Evolutionary conservation across 2,329 filamentous ascomycete genomes (phyloP).

Genomic region (Exophiala mesophila): DNA sequence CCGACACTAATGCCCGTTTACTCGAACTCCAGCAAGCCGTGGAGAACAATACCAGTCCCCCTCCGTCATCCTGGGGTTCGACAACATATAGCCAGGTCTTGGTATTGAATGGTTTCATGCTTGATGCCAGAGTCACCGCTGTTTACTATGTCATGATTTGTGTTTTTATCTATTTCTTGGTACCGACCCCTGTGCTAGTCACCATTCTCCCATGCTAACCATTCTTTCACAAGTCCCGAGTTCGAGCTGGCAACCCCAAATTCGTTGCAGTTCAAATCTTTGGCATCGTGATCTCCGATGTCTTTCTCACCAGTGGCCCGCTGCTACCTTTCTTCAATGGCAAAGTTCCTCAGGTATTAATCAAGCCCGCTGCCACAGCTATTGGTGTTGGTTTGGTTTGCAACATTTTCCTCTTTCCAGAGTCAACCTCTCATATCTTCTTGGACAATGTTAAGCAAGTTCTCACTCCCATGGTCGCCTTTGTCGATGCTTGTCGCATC

Average conservation of each 20-base stretch:
- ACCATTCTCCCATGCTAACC: too few relatives aligned
- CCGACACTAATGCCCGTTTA: constrained; percentile 35
- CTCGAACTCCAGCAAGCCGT: constrained; percentile 35
- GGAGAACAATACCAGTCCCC: constrained; percentile 17
- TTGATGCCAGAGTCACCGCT: constrained; percentile 44
- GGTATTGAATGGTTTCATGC: constrained; percentile 44
- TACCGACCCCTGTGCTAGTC: too few relatives aligned
- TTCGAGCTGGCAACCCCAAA: constrained; percentile 45
- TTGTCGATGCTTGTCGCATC: constrained; percentile 11
- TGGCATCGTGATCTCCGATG: constrained; percentile 43
- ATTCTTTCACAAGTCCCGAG: constrained; percentile 40
- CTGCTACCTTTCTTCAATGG: constrained; percentile 39
- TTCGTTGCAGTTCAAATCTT: constrained; percentile 44
- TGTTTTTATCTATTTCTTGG: constrained; percentile 42
- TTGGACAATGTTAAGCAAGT: constrained; percentile 33
- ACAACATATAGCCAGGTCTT: constrained; percentile 34
- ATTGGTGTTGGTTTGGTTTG: constrained; percentile 43
- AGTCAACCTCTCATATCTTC: constrained; percentile 45
- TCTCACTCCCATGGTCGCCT: constrained; percentile 30
- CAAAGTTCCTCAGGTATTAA: constrained; percentile 36
- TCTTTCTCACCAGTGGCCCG: constrained; percentile 44
- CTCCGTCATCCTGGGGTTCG: constrained; percentile 27
- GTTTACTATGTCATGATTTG: constrained; percentile 37
- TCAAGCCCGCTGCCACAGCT: constrained; percentile 45
- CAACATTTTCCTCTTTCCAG: constrained; percentile 46